These are phyloP conservation scores for Ustilago vetiveriae DNA, from an alignment of 1,284 basidiomycete species.

Conservation along the genomic window DNA sequence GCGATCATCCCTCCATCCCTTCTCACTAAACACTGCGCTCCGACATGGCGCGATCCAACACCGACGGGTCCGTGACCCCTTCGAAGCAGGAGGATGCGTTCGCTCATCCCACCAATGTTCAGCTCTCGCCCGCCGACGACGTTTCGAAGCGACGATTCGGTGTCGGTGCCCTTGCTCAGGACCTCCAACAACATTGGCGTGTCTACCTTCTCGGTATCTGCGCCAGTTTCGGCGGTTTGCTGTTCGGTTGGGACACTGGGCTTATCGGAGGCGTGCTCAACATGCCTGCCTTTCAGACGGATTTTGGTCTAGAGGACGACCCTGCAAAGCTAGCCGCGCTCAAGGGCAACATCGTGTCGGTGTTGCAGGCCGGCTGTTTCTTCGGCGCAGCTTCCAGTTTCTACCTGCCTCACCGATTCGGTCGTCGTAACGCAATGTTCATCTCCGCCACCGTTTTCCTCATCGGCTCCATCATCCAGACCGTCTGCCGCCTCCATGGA, in stretches of 20 bases:
- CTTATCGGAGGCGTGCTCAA: conserved; percentile 44
- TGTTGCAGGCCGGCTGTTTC: conserved; percentile 61
- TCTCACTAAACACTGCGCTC: not conserved
- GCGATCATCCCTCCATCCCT: not conserved
- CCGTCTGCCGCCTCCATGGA: conserved; percentile 41
- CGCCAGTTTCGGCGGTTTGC: conserved; percentile 35
- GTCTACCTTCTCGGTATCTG: conserved; percentile 41
- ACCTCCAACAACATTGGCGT: conserved; percentile 40
- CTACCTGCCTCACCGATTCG: conserved; percentile 58
- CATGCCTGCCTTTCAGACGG: conserved; percentile 39
- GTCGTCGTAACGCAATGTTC: conserved; percentile 55
- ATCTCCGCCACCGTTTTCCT: conserved; percentile 57
- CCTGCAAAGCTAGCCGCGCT: conserved; percentile 37
- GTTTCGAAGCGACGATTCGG: conserved; percentile 13
- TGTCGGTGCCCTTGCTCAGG: conserved; percentile 11
- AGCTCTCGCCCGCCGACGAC: conserved; percentile 11
- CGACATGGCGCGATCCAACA: conserved; percentile 16
- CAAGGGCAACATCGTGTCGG: conserved; percentile 61
- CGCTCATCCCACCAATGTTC: not conserved
- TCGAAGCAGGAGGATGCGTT: conserved; percentile 32
- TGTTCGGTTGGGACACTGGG: conserved; percentile 48
- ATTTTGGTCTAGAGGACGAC: conserved; percentile 33
- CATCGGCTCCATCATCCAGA: conserved; percentile 61
- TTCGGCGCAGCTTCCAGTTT: conserved; percentile 60
- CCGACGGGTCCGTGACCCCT: conserved; percentile 26